phyloP scores from a whole-genome alignment of 352 stramenopile species.

The Globisporangium cylindrosporum region DNA sequence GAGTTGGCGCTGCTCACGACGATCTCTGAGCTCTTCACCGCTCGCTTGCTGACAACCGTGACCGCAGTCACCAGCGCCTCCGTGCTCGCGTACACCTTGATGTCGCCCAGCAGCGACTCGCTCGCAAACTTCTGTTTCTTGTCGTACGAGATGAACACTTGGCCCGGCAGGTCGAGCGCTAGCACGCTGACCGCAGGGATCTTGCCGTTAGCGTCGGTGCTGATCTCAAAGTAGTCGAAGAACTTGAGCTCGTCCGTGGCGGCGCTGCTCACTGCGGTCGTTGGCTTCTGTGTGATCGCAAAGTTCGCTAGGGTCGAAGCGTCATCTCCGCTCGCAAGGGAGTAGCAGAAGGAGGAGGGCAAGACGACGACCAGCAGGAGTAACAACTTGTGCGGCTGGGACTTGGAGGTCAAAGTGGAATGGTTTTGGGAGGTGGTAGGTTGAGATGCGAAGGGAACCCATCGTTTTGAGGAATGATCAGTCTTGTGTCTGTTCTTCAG shows the following conservation, averaged over 20 bases:
- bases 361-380: neutral
- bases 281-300: neutral
- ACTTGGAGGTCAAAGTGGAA: neutral
- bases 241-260: neutral
- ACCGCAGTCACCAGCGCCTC: neutral
- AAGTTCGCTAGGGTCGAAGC: neutral
- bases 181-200: constrained; percentile 3
- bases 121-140: neutral
- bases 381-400: neutral
- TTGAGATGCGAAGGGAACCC: neutral
- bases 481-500: too few relatives aligned
- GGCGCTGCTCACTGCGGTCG: neutral
- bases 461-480: neutral
- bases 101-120: neutral
- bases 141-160: constrained; percentile 14
- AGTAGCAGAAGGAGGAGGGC: neutral
- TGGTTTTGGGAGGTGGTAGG: neutral
- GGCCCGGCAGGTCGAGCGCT: neutral
- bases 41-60: neutral
- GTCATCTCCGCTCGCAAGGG: neutral
- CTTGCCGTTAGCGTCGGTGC: neutral
- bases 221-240: neutral
- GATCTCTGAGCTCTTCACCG: constrained; percentile 3
- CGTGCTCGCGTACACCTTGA: constrained; percentile 8
- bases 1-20: constrained; percentile 2